phyloP scores from a whole-genome alignment of 768 basidiomycete species.

The Boletus rubroflammeus region DNA sequence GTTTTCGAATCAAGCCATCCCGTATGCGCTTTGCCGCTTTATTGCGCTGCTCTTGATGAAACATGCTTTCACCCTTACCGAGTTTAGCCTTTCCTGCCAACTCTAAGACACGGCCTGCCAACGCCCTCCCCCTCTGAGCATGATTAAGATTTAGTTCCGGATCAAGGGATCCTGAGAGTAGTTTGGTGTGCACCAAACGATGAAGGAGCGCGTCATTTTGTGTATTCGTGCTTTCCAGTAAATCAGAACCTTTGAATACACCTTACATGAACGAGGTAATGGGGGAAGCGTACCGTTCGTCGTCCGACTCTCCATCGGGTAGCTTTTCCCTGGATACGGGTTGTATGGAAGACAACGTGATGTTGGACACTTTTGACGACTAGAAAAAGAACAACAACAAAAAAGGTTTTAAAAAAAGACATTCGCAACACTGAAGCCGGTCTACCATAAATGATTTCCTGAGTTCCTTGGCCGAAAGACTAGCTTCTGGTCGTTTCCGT shows the following conservation, averaged over 20 bases:
- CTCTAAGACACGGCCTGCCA: constrained; percentile 76
- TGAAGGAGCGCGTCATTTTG: constrained; percentile 80
- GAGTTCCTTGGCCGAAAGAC: constrained; percentile 36
- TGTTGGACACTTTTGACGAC: constrained; percentile 76
- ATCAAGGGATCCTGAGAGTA: constrained; percentile 71
- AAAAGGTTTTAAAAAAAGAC: constrained; percentile 4
- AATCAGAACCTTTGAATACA: background rate
- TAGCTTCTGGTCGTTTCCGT: constrained; percentile 18
- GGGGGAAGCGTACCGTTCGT: constrained; percentile 45
- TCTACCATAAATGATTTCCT: constrained; percentile 75
- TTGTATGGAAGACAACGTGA: constrained; percentile 34
- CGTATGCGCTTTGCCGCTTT: constrained; percentile 70
- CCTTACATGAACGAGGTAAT: background rate
- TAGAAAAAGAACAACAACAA: constrained; percentile 30
- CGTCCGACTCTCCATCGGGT: constrained; percentile 43
- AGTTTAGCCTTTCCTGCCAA: constrained; percentile 63
- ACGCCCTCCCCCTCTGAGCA: constrained; percentile 67
- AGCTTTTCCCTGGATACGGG: constrained; percentile 15
- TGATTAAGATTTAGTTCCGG: constrained; percentile 57
- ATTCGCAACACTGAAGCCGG: background rate
- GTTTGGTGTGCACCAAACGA: constrained; percentile 72
- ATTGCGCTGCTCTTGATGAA: constrained; percentile 61
- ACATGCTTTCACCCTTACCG: constrained; percentile 66
- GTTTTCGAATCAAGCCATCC: constrained; percentile 63
- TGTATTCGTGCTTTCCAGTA: constrained; percentile 53